Conservation (phyloP, 2,329 filamentous ascomycete genomes). For the Cytospora schulzeri region DNA sequence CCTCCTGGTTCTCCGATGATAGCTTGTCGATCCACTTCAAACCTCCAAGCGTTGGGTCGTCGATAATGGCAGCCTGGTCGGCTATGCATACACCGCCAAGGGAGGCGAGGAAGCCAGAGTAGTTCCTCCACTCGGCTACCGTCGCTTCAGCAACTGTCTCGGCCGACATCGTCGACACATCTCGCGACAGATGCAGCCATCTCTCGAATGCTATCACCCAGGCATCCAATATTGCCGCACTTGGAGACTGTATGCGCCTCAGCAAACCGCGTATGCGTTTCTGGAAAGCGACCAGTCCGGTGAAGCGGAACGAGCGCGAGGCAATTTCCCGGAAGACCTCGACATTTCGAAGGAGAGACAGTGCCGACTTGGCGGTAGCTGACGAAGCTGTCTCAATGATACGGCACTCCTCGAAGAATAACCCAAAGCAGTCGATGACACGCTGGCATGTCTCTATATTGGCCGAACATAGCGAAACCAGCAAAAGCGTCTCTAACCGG, state of each 20-base stretch:
- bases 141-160: conserved; percentile 58
- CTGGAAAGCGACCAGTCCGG: conserved; percentile 70
- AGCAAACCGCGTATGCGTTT: conserved; percentile 64
- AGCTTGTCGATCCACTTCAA: conserved; percentile 67
- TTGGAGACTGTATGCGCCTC: conserved; percentile 62
- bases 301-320: conserved; percentile 66
- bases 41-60: conserved; percentile 59
- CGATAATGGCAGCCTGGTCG: conserved; percentile 57
- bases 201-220: conserved; percentile 68
- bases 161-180: conserved; percentile 56
- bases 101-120: conserved; percentile 69
- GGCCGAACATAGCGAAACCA: conserved; percentile 66
- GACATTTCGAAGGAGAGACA: conserved; percentile 59
- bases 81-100: conserved; percentile 67
- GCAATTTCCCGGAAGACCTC: conserved; percentile 64
- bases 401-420: conserved; percentile 64
- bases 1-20: conserved; percentile 60
- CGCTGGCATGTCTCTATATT: conserved; percentile 67
- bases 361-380: conserved; percentile 51
- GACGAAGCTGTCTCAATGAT: conserved; percentile 52
- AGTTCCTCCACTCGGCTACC: conserved; percentile 68
- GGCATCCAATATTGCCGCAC: conserved; percentile 65
- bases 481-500: conserved; percentile 63
- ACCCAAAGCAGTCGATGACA: conserved; percentile 62
- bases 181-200: conserved; percentile 66